Evolutionary conservation across 768 basidiomycete genomes (phyloP).

Genomic region (Coprinopsis cinerea): DNA sequence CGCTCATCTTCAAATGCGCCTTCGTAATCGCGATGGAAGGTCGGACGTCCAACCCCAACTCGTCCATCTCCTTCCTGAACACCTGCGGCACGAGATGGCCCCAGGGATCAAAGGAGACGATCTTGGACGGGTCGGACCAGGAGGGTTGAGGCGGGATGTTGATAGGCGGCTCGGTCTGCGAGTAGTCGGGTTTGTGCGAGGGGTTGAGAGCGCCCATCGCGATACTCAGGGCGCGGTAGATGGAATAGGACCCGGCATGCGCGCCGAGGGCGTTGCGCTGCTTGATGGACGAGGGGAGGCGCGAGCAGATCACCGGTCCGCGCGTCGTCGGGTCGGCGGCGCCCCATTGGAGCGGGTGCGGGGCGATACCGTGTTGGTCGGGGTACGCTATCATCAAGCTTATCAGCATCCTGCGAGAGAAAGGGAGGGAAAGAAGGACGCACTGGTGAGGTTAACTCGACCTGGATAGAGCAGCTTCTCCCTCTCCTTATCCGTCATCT

Average conservation of each 20-base stretch:
- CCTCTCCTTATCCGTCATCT: constrained; percentile 51
- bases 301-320: constrained; percentile 86
- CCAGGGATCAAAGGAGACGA: constrained; percentile 92
- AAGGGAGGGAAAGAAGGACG: constrained; percentile 24
- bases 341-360: constrained; percentile 80
- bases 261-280: constrained; percentile 92
- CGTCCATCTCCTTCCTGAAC: constrained; percentile 56
- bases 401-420: constrained; percentile 1
- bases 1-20: constrained; percentile 91
- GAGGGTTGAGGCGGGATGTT: constrained; percentile 66
- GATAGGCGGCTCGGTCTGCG: constrained; percentile 80
- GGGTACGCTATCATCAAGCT: constrained; percentile 59
- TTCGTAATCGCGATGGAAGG: constrained; percentile 93
- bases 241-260: constrained; percentile 89
- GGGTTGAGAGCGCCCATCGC: constrained; percentile 82
- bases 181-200: constrained; percentile 77
- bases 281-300: constrained; percentile 79
- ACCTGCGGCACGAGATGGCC: constrained; percentile 80
- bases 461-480: constrained; percentile 77
- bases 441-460: constrained; percentile 79
- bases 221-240: constrained; percentile 89
- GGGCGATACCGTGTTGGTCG: constrained; percentile 85
- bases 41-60: constrained; percentile 71
- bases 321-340: constrained; percentile 55
- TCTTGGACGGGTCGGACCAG: constrained; percentile 75